Conservation (phyloP, 148 eudicot genomes). For the Rhododendron simsii region DNA sequence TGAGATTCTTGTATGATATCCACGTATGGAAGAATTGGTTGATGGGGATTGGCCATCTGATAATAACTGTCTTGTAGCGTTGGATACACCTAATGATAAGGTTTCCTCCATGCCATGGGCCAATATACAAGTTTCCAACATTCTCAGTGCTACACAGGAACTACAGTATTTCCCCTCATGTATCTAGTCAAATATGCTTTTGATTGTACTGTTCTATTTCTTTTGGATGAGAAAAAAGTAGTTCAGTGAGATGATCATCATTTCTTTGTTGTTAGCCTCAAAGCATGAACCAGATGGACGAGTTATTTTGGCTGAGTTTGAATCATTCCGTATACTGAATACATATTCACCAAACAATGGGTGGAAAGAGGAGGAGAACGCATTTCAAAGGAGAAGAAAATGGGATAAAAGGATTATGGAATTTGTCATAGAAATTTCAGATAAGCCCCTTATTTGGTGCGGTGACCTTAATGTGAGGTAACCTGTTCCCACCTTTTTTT, state of each 20-base stretch:
- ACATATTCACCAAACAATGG: constrained; percentile 98
- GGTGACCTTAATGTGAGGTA: constrained; percentile 99
- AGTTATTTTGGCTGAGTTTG: constrained; percentile 90
- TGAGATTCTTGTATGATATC: neutral
- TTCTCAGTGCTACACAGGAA: neutral
- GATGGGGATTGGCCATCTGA: neutral
- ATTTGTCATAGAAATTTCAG: constrained; percentile 63
- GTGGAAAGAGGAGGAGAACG: constrained; percentile 94
- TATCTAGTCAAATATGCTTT: neutral
- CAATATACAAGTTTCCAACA: neutral
- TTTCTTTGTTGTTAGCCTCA: constrained; percentile 42
- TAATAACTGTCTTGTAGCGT: neutral
- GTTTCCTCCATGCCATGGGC: neutral
- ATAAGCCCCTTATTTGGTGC: constrained; percentile 96
- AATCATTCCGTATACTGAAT: constrained; percentile 67
- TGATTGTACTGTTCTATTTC: neutral
- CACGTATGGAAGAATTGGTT: neutral
- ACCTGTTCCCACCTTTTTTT: neutral
- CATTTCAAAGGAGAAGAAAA: constrained; percentile 92
- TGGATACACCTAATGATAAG: constrained; percentile 1
- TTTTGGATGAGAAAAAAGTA: neutral
- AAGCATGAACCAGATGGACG: constrained; percentile 97
- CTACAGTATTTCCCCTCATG: neutral
- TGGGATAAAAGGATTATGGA: constrained; percentile 97
- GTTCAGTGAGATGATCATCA: constrained; percentile 4